Evolutionary conservation across 2,329 filamentous ascomycete species (phyloP), one percentile per base, ranked within the genome.

Genomic region (Fusarium duplospermum): DNA sequence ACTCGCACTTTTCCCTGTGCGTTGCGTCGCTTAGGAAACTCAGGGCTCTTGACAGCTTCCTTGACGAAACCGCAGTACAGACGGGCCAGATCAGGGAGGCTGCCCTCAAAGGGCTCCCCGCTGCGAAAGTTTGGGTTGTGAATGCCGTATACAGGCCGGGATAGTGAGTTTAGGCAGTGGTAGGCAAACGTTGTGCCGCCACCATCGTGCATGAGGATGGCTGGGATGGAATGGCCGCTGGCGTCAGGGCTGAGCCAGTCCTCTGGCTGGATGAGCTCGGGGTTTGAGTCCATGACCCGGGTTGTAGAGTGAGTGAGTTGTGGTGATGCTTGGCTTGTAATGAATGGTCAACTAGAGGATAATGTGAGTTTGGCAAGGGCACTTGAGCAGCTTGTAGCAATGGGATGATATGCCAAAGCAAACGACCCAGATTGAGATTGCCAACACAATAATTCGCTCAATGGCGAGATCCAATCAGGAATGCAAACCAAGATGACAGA

Each of bases 131-230:
- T 82, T 6, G 89, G 87, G 77, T 91, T 91, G 68, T 84, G 81
- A 64, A 91, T 88, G 61, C 85, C 89, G 71, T 87, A 89, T 40
- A 89, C 80, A 20, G 83, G 80, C 6, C 89, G 87, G 36, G 81
- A 80, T 24, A 91, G 81, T 1, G 83, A 76, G 20, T 86, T 83
- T 5, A 91, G 83, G 70, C 86, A 87, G 79, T 89, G 85, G 78
- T 91, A 91, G 73, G 84, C 85, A 76, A 89, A 90, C 3, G 86
- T 87, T 2, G 89, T 91, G 76, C 89, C 89, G 72, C 89, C 89
- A 72, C 89, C 89, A 70, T 91, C 89, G 80, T 91, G 89, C 42
- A 91, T 82, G 50, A 91, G 84, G 66, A 91, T 82, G 56, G 90
- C 81, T 2, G 89, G 89, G n/a, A 83, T 82, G 27, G 77, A 59